Evolutionary conservation across 768 basidiomycete species (phyloP).

Genomic region (Atractiella rhizophila): DNA sequence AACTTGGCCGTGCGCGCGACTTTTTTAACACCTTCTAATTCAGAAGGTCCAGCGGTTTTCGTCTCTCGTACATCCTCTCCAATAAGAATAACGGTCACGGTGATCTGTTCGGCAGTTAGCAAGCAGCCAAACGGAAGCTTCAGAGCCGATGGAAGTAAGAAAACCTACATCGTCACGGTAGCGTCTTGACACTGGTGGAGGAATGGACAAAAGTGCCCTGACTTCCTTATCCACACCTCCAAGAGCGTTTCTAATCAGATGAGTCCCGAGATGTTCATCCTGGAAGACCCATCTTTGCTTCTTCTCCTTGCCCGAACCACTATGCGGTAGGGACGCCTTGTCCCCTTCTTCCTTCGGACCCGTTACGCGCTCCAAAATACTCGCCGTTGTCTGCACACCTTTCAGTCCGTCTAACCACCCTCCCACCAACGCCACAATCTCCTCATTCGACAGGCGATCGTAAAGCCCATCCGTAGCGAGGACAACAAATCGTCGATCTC

Average conservation of each 20-base stretch:
- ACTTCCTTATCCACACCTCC: constrained; percentile 49
- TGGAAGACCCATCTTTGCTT: constrained; percentile 27
- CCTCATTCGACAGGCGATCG: constrained; percentile 42
- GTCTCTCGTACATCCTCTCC: too few species aligned
- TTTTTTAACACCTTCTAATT: too few species aligned
- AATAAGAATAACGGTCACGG: too few species aligned
- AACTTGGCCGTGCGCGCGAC: too few species aligned
- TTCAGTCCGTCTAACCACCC: constrained; percentile 47
- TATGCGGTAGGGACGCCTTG: constrained; percentile 16
- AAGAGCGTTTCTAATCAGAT: constrained; percentile 63
- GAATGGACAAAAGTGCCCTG: constrained; percentile 46
- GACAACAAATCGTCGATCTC: constrained; percentile 42
- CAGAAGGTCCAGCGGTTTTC: too few species aligned
- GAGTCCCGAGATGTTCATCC: constrained; percentile 52
- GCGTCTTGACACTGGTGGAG: constrained; percentile 48
- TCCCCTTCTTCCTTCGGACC: constrained; percentile 22
- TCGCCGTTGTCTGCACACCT: constrained; percentile 13
- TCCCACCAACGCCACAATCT: constrained; percentile 63
- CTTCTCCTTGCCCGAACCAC: constrained; percentile 23
- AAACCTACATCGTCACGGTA: constrained; percentile 67
- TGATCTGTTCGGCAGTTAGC: too few species aligned
- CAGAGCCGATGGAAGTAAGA: too few species aligned
- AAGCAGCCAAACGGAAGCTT: too few species aligned
- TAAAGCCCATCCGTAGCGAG: constrained; percentile 70
- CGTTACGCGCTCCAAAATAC: constrained; percentile 10